These are phyloP conservation scores for Fusarium verrucosum DNA, from an alignment of 2,329 filamentous ascomycete species.

Conservation along the genomic window DNA sequence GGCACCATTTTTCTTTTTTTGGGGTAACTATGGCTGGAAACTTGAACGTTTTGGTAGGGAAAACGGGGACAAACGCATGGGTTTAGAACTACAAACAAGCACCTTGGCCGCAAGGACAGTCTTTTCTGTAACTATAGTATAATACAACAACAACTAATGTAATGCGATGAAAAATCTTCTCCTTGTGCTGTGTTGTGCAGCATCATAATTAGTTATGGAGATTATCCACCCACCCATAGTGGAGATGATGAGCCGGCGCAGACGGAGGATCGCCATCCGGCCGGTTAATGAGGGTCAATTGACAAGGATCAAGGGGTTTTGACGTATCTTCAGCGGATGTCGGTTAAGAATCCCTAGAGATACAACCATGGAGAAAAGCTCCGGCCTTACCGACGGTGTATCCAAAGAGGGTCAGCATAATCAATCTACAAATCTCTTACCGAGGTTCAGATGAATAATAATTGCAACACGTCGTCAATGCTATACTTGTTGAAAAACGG, in stretches of 20 bases:
- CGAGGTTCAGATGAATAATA: not conserved
- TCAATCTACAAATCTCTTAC: not conserved
- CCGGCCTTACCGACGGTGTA: not conserved
- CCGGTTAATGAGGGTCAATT: too few relatives aligned
- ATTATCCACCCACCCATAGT: not conserved
- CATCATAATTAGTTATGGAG: not conserved
- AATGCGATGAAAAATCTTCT: not conserved
- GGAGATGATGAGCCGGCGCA: not conserved
- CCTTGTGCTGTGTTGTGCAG: not conserved
- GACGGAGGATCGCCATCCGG: slow-evolving; percentile 19
- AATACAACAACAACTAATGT: not conserved
- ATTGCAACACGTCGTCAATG: not conserved
- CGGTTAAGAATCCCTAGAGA: not conserved
- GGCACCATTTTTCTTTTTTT: not conserved
- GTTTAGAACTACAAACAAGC: not conserved
- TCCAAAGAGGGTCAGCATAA: not conserved
- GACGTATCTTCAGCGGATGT: not conserved
- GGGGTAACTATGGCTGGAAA: too few relatives aligned
- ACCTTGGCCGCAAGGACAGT: not conserved
- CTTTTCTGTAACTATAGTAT: not conserved
- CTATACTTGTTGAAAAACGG: too few relatives aligned
- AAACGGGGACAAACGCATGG: not conserved
- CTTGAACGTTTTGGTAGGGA: not conserved
- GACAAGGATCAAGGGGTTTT: not conserved
- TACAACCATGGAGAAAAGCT: not conserved